phyloP scores from a whole-genome alignment of 148 eudicot genomes.

The Nepenthes mirabilis region DNA sequence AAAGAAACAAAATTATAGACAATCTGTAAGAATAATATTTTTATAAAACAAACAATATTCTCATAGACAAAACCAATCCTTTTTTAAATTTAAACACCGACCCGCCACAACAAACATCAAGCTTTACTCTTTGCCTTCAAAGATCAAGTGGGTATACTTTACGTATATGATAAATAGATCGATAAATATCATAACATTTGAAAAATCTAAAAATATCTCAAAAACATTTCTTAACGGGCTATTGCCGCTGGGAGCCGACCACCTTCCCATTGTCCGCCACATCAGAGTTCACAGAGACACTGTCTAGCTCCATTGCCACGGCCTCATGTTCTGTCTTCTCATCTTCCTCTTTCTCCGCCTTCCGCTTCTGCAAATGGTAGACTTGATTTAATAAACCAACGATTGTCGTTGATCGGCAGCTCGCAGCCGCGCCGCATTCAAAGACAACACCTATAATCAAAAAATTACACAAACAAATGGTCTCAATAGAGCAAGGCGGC shows the following conservation, averaged over 20 bases:
- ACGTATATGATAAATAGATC: too few relatives aligned
- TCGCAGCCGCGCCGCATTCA: background rate
- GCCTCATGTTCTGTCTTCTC: slow-evolving; percentile 10
- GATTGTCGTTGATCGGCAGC: background rate
- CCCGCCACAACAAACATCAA: too few relatives aligned
- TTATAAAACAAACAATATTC: too few relatives aligned
- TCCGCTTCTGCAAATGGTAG: slow-evolving; percentile 26
- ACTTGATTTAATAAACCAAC: background rate
- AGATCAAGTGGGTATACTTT: too few relatives aligned
- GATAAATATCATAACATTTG: too few relatives aligned
- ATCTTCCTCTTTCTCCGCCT: slow-evolving; percentile 21
- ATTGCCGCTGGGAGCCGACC: background rate
- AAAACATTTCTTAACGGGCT: too few relatives aligned
- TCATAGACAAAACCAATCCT: too few relatives aligned
- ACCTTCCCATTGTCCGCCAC: slow-evolving; percentile 4
- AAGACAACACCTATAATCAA: background rate
- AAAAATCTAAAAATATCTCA: too few relatives aligned
- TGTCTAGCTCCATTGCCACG: slow-evolving; percentile 14
- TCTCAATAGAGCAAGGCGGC: background rate
- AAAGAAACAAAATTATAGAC: too few relatives aligned
- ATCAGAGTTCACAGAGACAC: background rate
- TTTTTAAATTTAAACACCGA: too few relatives aligned
- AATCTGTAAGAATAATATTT: too few relatives aligned
- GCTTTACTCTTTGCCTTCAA: too few relatives aligned
- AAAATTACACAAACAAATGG: background rate